These are phyloP conservation scores for Rhizophora apiculata DNA, from an alignment of 345 rosid species.

Conservation along the genomic window DNA sequence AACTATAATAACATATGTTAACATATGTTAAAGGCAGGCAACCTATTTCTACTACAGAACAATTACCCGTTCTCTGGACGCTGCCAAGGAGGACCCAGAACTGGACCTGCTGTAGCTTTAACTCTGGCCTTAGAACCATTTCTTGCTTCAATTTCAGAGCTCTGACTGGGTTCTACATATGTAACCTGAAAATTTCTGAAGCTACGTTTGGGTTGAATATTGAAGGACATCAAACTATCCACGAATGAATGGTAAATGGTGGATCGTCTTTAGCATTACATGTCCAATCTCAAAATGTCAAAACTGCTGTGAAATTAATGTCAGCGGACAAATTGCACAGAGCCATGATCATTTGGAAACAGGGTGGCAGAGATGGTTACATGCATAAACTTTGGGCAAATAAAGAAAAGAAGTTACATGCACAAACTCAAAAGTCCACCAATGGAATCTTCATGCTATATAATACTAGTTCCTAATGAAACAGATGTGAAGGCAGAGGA, in stretches of 20 bases:
- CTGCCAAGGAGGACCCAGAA: conserved; percentile 98
- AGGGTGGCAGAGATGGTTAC: too few relatives aligned
- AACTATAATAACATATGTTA: neutral
- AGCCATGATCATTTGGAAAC: too few relatives aligned
- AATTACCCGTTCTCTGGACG: conserved; percentile 89
- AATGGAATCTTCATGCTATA: too few relatives aligned
- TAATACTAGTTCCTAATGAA: too few relatives aligned
- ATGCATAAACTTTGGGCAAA: too few relatives aligned
- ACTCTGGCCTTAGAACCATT: conserved; percentile 53
- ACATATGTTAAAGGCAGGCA: neutral
- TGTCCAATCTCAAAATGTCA: neutral
- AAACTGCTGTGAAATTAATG: neutral
- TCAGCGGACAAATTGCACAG: too few relatives aligned
- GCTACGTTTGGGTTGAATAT: conserved; percentile 23
- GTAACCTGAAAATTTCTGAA: conserved; percentile 53
- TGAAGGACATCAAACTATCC: neutral
- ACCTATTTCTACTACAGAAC: neutral
- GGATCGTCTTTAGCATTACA: neutral
- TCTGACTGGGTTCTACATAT: conserved; percentile 75
- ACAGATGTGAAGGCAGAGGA: too few relatives aligned
- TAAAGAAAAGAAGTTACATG: too few relatives aligned
- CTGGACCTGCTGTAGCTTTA: conserved; percentile 82
- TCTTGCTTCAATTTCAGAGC: conserved; percentile 45
- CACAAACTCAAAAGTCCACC: too few relatives aligned
- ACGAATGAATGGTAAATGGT: neutral